Conservation (phyloP, 768 basidiomycete genomes). For the Infundibulicybe gibba region DNA sequence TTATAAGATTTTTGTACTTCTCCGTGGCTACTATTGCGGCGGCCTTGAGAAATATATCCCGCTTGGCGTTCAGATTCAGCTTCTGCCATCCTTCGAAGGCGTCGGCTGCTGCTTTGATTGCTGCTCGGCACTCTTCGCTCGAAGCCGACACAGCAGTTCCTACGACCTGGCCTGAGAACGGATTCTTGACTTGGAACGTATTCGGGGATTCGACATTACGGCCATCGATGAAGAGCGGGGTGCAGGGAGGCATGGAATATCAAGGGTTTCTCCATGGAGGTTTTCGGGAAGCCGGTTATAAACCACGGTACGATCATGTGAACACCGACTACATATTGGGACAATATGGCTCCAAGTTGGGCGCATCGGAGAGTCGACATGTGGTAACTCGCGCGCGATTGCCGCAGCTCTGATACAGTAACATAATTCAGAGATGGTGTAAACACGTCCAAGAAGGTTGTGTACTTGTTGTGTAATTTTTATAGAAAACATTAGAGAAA, state of each 20-base stretch:
- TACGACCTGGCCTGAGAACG: conserved; percentile 36
- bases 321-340: too few relatives aligned
- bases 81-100: conserved; percentile 49
- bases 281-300: too few relatives aligned
- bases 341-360: too few relatives aligned
- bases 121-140: conserved; percentile 37
- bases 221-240: conserved; percentile 39
- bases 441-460: too few relatives aligned
- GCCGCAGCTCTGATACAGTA: too few relatives aligned
- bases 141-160: conserved; percentile 44
- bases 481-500: too few relatives aligned
- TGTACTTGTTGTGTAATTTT: too few relatives aligned
- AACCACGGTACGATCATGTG: too few relatives aligned
- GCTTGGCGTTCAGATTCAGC: conserved; percentile 26
- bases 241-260: conserved; percentile 20
- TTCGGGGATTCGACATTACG: conserved; percentile 28
- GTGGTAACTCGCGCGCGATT: too few relatives aligned
- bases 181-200: conserved; percentile 45
- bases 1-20: conserved; percentile 32
- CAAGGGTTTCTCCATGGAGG: too few relatives aligned
- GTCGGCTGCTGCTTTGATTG: conserved; percentile 38
- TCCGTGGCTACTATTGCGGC: conserved; percentile 42
- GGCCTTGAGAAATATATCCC: conserved; percentile 45
- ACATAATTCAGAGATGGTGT: too few relatives aligned
- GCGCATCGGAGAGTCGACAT: too few relatives aligned